phyloP scores from a whole-genome alignment of 176 grass and related monocot species.

The Olyra latifolia region DNA sequence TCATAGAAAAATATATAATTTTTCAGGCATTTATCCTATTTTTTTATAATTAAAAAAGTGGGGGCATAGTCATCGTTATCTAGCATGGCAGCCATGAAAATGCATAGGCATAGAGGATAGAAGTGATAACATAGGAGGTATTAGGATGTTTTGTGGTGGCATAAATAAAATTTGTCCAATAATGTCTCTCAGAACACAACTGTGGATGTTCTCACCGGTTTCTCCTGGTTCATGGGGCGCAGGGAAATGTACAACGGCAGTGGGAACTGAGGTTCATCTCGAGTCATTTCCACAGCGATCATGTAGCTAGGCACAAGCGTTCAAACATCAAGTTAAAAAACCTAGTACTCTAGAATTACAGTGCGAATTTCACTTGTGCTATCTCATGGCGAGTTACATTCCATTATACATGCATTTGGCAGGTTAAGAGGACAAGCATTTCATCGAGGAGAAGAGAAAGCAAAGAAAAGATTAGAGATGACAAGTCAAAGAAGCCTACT shows the following conservation, averaged over 20 bases:
- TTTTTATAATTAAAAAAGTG: no score
- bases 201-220: not conserved
- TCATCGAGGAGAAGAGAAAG: not conserved
- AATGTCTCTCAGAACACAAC: no score
- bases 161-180: no score
- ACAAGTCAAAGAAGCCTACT: constrained; percentile 30
- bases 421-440: constrained; percentile 3
- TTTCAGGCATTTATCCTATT: no score
- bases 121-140: no score
- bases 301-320: not conserved
- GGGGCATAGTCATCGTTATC: no score
- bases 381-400: constrained; percentile 28
- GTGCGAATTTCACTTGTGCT: not conserved
- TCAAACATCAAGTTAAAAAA: constrained; percentile 8
- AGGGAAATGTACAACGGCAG: not conserved
- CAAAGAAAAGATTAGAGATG: constrained; percentile 1
- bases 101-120: no score
- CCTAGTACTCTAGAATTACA: constrained; percentile 35
- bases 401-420: constrained; percentile 34
- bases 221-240: not conserved
- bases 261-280: not conserved
- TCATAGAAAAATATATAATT: no score
- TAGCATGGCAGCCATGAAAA: no score
- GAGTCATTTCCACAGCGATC: not conserved
- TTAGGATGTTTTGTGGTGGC: no score